These are phyloP conservation scores for Periconia sp. DNA, from an alignment of 2,329 filamentous ascomycete species.

Conservation along the genomic window DNA sequence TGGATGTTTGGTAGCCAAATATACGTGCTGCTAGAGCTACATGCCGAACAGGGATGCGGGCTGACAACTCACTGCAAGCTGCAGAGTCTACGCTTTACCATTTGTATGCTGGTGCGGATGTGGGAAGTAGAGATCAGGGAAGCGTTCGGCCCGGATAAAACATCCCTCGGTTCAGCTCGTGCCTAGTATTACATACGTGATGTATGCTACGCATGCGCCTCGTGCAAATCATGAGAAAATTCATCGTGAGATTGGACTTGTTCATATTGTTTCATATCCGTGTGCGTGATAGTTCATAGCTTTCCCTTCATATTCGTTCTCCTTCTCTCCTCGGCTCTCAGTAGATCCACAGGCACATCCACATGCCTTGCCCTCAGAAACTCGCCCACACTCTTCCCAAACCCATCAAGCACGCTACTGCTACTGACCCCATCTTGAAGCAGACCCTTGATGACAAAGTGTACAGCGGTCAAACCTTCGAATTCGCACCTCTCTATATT, in stretches of 20 bases:
- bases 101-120: not conserved
- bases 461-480: conserved; percentile 40
- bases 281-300: not conserved
- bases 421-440: conserved; percentile 51
- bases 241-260: not conserved
- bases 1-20: not conserved
- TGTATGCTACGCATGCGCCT: not conserved
- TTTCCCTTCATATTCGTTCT: conserved; percentile 4
- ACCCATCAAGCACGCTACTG: conserved; percentile 50
- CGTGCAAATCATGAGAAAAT: not conserved
- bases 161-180: conserved; percentile 1
- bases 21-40: not conserved
- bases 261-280: no score
- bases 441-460: conserved; percentile 53
- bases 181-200: conserved; percentile 1
- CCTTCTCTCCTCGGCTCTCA: conserved; percentile 9
- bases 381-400: conserved; percentile 46
- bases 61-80: not conserved
- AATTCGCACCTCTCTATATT: conserved; percentile 19
- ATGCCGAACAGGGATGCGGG: conserved; percentile 1
- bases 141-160: conserved; percentile 1
- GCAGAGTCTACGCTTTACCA: no score
- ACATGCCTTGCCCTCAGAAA: conserved; percentile 26
- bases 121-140: not conserved
- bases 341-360: conserved; percentile 9